phyloP scores from a whole-genome alignment of 2,329 filamentous ascomycete species.

The Beauveria pseudobassiana region DNA sequence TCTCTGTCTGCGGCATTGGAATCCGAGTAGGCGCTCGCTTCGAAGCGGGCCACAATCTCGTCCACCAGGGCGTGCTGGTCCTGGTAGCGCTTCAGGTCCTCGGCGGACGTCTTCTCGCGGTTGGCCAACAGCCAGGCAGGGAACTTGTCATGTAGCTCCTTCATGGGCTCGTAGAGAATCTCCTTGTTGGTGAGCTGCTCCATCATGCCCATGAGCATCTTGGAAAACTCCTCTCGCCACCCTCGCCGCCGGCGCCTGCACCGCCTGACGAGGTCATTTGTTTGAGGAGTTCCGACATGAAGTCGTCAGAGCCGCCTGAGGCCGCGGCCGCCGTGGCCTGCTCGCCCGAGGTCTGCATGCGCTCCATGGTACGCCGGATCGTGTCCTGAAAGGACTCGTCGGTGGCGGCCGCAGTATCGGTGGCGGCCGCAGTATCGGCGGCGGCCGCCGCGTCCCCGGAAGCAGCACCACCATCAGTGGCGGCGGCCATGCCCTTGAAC shows the following conservation, averaged over 20 bases:
- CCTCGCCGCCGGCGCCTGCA: conserved; percentile 51
- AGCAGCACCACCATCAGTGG: conserved; percentile 32
- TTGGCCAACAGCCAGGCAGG: conserved; percentile 83
- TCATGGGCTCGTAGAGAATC: conserved; percentile 97
- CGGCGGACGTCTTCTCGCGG: conserved; percentile 52
- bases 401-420: conserved; percentile 29
- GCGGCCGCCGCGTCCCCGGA: conserved; percentile 30
- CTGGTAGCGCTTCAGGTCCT: conserved; percentile 73
- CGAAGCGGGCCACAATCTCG: conserved; percentile 86
- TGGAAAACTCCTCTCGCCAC: conserved; percentile 74
- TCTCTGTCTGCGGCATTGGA: conserved; percentile 73
- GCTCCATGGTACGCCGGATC: conserved; percentile 88
- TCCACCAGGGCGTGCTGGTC: conserved; percentile 71
- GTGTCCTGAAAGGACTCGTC: conserved; percentile 82
- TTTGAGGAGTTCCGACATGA: conserved; percentile 87
- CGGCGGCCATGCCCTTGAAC: conserved; percentile 62
- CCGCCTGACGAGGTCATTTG: conserved; percentile 55
- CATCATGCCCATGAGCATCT: conserved; percentile 98
- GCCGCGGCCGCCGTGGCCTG: conserved; percentile 73
- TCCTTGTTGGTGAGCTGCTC: conserved; percentile 98
- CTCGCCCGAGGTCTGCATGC: conserved; percentile 84
- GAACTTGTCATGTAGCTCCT: conserved; percentile 89
- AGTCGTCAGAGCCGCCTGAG: conserved; percentile 62
- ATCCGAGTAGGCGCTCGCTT: conserved; percentile 74
- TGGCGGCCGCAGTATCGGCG: conserved; percentile 27